phyloP scores from a whole-genome alignment of 2,329 filamentous ascomycete genomes.

The Parastagonospora nodorum region DNA sequence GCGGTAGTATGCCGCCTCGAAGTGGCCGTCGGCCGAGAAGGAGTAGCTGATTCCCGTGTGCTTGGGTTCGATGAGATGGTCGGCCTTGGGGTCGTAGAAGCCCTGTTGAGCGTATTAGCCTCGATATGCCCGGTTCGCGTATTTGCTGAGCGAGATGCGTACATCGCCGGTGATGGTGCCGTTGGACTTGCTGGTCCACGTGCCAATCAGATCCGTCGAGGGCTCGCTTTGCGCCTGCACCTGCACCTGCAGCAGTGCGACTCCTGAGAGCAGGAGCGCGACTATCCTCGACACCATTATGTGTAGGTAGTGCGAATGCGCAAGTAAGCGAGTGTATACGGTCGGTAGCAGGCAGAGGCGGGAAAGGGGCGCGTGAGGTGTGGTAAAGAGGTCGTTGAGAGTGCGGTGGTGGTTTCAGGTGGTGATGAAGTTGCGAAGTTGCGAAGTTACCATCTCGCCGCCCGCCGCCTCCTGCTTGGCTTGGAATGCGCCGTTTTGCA shows the following conservation, averaged over 20 bases:
- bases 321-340: slow-evolving; percentile 13
- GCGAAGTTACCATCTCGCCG: too few species aligned
- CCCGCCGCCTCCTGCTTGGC: slow-evolving; percentile 17
- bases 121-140: background rate
- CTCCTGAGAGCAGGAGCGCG: slow-evolving; percentile 40
- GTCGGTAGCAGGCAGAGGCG: slow-evolving; percentile 5
- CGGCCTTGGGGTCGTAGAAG: slow-evolving; percentile 71
- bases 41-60: slow-evolving; percentile 75
- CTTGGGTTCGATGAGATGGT: slow-evolving; percentile 68
- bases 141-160: slow-evolving; percentile 35
- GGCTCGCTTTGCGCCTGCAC: slow-evolving; percentile 40
- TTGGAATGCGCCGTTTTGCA: slow-evolving; percentile 21
- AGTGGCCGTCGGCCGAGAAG: slow-evolving; percentile 70
- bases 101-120: slow-evolving; percentile 52
- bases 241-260: slow-evolving; percentile 41
- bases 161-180: slow-evolving; percentile 72
- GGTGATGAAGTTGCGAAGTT: slow-evolving; percentile 22
- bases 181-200: slow-evolving; percentile 73
- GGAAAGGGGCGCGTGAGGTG: slow-evolving; percentile 17
- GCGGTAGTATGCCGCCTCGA: slow-evolving; percentile 72
- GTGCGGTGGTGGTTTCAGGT: slow-evolving; percentile 6
- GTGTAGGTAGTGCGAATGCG: background rate
- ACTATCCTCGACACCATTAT: slow-evolving; percentile 35
- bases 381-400: background rate
- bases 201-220: slow-evolving; percentile 62